Conservation (phyloP, 106 monocot genomes). For the Dendrobium huoshanense region DNA sequence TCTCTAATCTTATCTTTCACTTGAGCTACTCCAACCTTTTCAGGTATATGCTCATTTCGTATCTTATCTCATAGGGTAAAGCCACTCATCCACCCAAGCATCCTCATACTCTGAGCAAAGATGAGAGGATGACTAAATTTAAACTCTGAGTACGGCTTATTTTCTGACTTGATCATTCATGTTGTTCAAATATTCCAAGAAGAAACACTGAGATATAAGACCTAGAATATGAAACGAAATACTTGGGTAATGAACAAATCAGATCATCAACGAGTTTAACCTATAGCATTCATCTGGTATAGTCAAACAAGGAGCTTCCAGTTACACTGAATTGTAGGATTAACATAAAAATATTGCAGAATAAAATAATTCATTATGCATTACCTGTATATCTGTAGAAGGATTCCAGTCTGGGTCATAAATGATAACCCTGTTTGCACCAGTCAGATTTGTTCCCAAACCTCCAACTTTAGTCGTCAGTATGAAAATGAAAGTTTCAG, state of each 20-base stretch:
- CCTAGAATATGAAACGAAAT: too few relatives aligned
- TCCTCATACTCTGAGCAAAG: background rate
- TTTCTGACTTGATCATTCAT: background rate
- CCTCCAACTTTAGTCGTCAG: slow-evolving; percentile 97
- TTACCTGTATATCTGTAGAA: slow-evolving; percentile 97
- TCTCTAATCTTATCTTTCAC: too few relatives aligned
- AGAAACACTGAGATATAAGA: background rate
- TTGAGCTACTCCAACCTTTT: too few relatives aligned
- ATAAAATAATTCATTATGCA: background rate
- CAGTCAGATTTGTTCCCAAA: slow-evolving; percentile 86
- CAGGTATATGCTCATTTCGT: too few relatives aligned
- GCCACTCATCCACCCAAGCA: too few relatives aligned
- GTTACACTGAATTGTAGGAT: background rate
- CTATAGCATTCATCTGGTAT: background rate
- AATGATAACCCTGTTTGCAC: slow-evolving; percentile 85
- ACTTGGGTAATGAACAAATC: background rate
- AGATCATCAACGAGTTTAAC: background rate
- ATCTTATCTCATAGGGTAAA: too few relatives aligned
- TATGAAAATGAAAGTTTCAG: slow-evolving; percentile 79
- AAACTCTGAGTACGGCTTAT: too few relatives aligned
- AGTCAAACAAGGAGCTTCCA: background rate
- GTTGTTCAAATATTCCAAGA: background rate
- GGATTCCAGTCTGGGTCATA: slow-evolving; percentile 99
- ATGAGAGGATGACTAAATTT: background rate
- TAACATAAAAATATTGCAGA: background rate